A percentile compares a stretch with the other conserved stretches of the same genome.
Evolutionary conservation across 2,329 filamentous ascomycete species (phyloP).

Genomic region (Zasmidium angulare): DNA sequence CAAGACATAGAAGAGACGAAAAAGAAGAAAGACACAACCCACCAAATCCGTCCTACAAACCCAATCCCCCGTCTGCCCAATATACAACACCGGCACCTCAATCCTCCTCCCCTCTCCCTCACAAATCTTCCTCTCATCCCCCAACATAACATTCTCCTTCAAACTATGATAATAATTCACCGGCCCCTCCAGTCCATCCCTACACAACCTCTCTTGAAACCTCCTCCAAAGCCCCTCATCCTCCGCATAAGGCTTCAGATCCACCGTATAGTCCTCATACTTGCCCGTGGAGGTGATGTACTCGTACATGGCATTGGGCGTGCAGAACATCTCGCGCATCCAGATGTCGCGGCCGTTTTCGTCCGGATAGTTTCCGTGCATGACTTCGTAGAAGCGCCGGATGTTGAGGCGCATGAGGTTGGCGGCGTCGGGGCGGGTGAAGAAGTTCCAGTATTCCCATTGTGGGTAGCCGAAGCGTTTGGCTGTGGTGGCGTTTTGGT

Average conservation of each 20-base stretch:
- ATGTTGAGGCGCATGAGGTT: slow-evolving; percentile 24
- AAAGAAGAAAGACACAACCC: neutral
- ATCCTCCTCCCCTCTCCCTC: slow-evolving; percentile 30
- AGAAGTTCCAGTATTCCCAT: slow-evolving; percentile 50
- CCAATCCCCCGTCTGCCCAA: slow-evolving; percentile 32
- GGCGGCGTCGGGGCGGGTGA: slow-evolving; percentile 32
- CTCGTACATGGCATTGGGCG: slow-evolving; percentile 37
- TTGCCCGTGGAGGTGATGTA: slow-evolving; percentile 24
- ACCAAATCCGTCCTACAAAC: slow-evolving; percentile 29
- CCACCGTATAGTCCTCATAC: slow-evolving; percentile 21
- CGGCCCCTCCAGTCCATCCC: slow-evolving; percentile 34
- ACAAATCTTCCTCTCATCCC: slow-evolving; percentile 27
- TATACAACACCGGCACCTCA: slow-evolving; percentile 33
- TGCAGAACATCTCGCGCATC: slow-evolving; percentile 41
- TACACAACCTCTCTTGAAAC: slow-evolving; percentile 38
- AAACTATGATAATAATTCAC: slow-evolving; percentile 41
- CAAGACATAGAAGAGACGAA: too few species aligned
- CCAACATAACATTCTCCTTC: slow-evolving; percentile 29
- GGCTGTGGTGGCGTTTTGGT: slow-evolving; percentile 34
- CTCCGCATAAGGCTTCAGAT: slow-evolving; percentile 39
- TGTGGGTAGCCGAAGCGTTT: slow-evolving; percentile 39
- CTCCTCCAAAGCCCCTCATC: slow-evolving; percentile 28
- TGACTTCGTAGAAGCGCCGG: slow-evolving; percentile 27
- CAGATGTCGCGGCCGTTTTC: slow-evolving; percentile 30
- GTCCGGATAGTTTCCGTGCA: slow-evolving; percentile 25